These are phyloP conservation scores for Xerocomus subilludens DNA, from an alignment of 1,284 basidiomycete genomes.

Conservation along the genomic window DNA sequence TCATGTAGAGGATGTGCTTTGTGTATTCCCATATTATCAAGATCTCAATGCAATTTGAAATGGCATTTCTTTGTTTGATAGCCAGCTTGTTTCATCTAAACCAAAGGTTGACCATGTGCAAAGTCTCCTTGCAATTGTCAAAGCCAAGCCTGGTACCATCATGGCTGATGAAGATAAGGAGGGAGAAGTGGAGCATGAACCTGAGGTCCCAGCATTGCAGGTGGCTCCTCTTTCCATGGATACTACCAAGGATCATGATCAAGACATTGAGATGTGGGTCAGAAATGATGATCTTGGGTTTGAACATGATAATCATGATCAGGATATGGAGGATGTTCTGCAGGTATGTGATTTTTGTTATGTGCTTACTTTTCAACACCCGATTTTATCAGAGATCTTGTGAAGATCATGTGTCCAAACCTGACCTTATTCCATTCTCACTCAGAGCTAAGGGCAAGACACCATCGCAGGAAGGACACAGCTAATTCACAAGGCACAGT, in stretches of 20 bases:
- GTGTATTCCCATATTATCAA: slow-evolving; percentile 24
- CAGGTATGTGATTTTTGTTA: too few species aligned
- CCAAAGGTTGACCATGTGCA: slow-evolving; percentile 9
- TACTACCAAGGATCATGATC: too few species aligned
- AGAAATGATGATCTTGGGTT: too few species aligned
- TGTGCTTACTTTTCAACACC: too few species aligned
- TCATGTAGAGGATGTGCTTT: slow-evolving; percentile 14
- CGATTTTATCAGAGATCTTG: background rate
- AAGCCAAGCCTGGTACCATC: background rate
- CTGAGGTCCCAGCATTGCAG: too few species aligned
- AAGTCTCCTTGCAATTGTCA: slow-evolving; percentile 4
- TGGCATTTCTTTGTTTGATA: slow-evolving; percentile 22
- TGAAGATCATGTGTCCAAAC: background rate
- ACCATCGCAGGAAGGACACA: background rate
- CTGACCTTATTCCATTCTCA: background rate
- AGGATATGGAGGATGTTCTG: too few species aligned
- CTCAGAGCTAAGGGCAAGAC: background rate
- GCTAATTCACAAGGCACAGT: background rate
- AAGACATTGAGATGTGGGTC: too few species aligned
- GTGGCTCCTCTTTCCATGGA: too few species aligned
- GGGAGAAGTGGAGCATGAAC: too few species aligned
- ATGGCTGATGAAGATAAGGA: background rate
- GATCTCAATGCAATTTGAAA: slow-evolving; percentile 28
- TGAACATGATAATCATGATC: too few species aligned
- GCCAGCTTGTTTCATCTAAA: slow-evolving; percentile 20